A percentile compares a stretch with the other conserved stretches of the same genome.
phyloP scores from a whole-genome alignment of 345 rosid genomes.

The Citrus medica region DNA sequence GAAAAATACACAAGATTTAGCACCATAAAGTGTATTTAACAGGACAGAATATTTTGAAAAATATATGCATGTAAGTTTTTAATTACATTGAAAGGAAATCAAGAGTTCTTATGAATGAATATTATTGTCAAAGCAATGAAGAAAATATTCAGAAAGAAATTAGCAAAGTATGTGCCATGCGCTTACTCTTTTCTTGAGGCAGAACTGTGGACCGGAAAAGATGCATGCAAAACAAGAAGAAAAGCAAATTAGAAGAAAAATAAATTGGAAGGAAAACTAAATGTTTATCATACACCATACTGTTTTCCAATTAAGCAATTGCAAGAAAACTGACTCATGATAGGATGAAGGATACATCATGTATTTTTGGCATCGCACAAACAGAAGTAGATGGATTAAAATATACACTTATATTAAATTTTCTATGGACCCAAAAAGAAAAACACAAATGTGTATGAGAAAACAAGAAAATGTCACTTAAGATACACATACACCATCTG shows the following conservation, averaged over 20 bases:
- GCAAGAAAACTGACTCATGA: neutral
- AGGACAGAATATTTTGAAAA: neutral
- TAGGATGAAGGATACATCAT: neutral
- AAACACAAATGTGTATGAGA: neutral
- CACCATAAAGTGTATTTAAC: neutral
- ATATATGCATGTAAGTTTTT: neutral
- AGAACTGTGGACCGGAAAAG: slow-evolving; percentile 58
- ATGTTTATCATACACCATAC: neutral
- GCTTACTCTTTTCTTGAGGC: slow-evolving; percentile 92
- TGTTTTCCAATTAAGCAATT: neutral
- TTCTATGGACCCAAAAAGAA: neutral
- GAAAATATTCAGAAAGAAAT: slow-evolving; percentile 7
- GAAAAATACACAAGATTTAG: slow-evolving; percentile 11
- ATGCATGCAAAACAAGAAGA: slow-evolving; percentile 37
- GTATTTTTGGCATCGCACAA: neutral
- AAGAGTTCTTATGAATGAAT: slow-evolving; percentile 5
- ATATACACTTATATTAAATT: neutral
- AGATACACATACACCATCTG: too few relatives aligned
- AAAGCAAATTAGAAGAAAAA: slow-evolving; percentile 23
- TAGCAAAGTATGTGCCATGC: slow-evolving; percentile 3
- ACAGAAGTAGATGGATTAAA: neutral
- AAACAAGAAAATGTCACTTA: neutral
- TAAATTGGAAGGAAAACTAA: neutral
- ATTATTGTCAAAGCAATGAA: slow-evolving; percentile 9
- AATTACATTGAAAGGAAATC: neutral